These are phyloP conservation scores for Candida pini DNA, from an alignment of 805 yeast genomes.

Conservation along the genomic window DNA sequence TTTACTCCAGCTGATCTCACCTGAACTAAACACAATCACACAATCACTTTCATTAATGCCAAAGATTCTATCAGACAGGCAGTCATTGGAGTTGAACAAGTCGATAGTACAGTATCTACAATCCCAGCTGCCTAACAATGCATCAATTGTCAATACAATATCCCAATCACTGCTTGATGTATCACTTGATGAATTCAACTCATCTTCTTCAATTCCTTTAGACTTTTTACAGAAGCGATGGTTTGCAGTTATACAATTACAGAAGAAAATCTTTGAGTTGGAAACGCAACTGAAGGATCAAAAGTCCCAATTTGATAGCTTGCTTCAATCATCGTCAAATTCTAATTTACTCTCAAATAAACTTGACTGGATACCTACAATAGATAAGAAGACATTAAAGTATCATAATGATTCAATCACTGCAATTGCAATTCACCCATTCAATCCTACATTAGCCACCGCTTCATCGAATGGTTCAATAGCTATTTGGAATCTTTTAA, in stretches of 20 bases:
- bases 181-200: conserved; percentile 1
- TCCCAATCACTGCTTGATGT: conserved; percentile 3
- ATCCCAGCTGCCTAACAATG: conserved; percentile 10
- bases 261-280: conserved; percentile 63
- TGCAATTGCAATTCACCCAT: conserved; percentile 67
- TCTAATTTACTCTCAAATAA: conserved; percentile 23
- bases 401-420: conserved; percentile 60
- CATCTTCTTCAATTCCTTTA: too few relatives aligned
- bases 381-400: conserved; percentile 37
- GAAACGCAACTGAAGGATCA: conserved; percentile 53
- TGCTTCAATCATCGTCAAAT: conserved; percentile 11
- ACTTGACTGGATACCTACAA: conserved; percentile 59
- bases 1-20: too few relatives aligned
- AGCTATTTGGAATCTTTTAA: conserved; percentile 64
- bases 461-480: conserved; percentile 72
- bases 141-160: conserved; percentile 1
- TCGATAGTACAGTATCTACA: conserved; percentile 30
- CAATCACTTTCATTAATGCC: too few relatives aligned
- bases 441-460: conserved; percentile 55
- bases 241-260: conserved; percentile 78
- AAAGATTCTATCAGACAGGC: too few relatives aligned
- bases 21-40: too few relatives aligned
- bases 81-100: conserved; percentile 34
- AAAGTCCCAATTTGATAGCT: conserved; percentile 37
- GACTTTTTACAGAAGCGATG: conserved; percentile 67